Conservation (phyloP, 1,284 basidiomycete genomes). For the Cystobasidium sp. region DNA sequence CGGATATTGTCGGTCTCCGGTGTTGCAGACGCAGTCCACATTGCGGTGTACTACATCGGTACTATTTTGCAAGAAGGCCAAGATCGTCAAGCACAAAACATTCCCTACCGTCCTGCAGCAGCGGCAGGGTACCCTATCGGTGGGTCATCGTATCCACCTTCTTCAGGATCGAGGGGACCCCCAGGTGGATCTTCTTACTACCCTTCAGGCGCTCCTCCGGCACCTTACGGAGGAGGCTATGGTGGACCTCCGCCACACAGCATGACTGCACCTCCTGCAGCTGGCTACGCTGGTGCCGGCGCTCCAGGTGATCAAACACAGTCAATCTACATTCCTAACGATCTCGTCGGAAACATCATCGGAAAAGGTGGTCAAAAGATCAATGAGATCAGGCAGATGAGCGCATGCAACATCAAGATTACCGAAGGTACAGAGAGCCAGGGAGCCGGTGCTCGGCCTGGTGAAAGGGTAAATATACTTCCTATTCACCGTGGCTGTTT, state of each 20-base stretch:
- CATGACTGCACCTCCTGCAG: constrained; percentile 1
- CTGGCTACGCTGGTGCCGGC: constrained; percentile 1
- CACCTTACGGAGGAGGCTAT: constrained; percentile 9
- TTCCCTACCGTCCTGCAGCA: constrained; percentile 56
- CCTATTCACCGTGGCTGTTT: background rate
- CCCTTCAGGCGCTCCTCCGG: background rate
- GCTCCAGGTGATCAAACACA: constrained; percentile 65
- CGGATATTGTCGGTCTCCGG: constrained; percentile 95
- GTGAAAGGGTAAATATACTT: constrained; percentile 65
- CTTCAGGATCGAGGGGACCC: background rate
- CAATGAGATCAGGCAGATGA: constrained; percentile 96
- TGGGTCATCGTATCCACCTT: constrained; percentile 10
- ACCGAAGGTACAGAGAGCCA: constrained; percentile 89
- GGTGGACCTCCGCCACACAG: background rate
- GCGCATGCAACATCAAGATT: constrained; percentile 93
- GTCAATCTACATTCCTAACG: constrained; percentile 98
- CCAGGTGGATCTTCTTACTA: constrained; percentile 16
- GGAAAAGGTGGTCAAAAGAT: constrained; percentile 98
- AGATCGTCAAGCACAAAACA: constrained; percentile 55
- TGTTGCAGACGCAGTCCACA: constrained; percentile 99
- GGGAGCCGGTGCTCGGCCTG: constrained; percentile 62
- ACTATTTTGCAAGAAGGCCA: constrained; percentile 58
- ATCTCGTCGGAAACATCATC: constrained; percentile 85
- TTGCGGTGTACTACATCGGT: constrained; percentile 90
- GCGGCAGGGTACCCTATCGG: constrained; percentile 19